A percentile compares a stretch with the other conserved stretches of the same genome.
These are phyloP conservation scores for Edaphochlamys debaryana DNA, from an alignment of 139 green algal genomes.

Conservation along the genomic window DNA sequence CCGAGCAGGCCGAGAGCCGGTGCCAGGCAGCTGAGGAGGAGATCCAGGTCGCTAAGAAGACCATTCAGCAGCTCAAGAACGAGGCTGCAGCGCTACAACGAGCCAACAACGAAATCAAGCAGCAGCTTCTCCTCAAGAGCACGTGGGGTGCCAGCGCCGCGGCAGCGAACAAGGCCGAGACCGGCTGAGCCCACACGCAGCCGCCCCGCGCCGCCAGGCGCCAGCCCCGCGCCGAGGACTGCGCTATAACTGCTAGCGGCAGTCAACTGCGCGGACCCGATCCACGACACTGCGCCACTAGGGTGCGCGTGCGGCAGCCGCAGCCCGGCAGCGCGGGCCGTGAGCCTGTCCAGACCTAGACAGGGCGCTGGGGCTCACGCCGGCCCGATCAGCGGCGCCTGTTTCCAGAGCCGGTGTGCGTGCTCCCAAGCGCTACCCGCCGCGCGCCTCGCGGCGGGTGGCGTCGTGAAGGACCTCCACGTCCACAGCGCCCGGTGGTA, in stretches of 20 bases:
- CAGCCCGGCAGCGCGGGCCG: too few relatives aligned
- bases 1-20: conserved; percentile 31
- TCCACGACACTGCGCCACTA: too few relatives aligned
- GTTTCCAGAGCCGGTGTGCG: too few relatives aligned
- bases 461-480: conserved; percentile 98
- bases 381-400: too few relatives aligned
- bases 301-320: too few relatives aligned
- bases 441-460: conserved; percentile 89
- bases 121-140: conserved; percentile 25
- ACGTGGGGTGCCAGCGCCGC: not conserved
- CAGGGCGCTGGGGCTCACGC: too few relatives aligned
- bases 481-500: conserved; percentile 93
- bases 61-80: conserved; percentile 23
- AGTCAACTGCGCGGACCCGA: too few relatives aligned
- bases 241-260: too few relatives aligned
- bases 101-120: conserved; percentile 33
- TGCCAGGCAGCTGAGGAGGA: conserved; percentile 39
- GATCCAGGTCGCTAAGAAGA: conserved; percentile 11
- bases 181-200: not conserved
- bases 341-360: too few relatives aligned
- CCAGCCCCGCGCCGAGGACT: too few relatives aligned
- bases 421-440: too few relatives aligned
- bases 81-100: conserved; percentile 9
- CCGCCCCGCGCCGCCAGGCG: too few relatives aligned
- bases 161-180: not conserved